Evolutionary conservation across 116 monocot species (phyloP), one percentile per base, ranked within the genome.

Genomic region (Phalaenopsis hybrid): DNA sequence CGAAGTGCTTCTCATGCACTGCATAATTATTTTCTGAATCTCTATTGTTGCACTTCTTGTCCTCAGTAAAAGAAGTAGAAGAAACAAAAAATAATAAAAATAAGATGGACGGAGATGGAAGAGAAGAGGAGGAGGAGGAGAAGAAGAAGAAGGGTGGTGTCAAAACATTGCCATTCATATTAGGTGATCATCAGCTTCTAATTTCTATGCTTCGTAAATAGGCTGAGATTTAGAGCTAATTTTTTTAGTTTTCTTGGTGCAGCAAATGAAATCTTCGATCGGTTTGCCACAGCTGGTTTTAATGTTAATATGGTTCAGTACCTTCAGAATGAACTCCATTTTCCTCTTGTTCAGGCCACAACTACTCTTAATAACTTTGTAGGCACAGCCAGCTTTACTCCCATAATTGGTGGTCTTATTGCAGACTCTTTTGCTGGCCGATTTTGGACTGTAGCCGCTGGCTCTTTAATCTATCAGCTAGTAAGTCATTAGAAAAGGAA

Each of bases 221-320:
- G 3, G 4, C 23, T 13, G 70, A 37, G 34, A 18, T 34, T 34
- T 65, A 65, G 1, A 23, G n/a, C 70, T 45, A 20, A 75, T 45
- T 6, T 1, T 43, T 28, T 7, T 37, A 37, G 8, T 25, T 4
- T 58, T 55, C 23, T 0, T 11, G 6, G 0, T 8, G 74, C 88
- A 94, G 92, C 87, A 20, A 94, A 87, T 73, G 94, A 94, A 84
- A 15, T 87, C 21, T 85, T 88, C 50, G 94, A 94, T 69, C 81
- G 85, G 43, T 86, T 94, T 61, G 94, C 94, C 2, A 77, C 84
- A 59, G 82, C 87, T 1, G 94, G 94, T 1, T 91, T 94, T 86
- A 83, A 82, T 12, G 92, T 92, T n/a, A 94, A 94, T 88, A 91
- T 92, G 94, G 88, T 94, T 50, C 88, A 85, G 0, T 94, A 94